phyloP scores from a whole-genome alignment of 768 basidiomycete species.

The Naganishia randhawae region DNA sequence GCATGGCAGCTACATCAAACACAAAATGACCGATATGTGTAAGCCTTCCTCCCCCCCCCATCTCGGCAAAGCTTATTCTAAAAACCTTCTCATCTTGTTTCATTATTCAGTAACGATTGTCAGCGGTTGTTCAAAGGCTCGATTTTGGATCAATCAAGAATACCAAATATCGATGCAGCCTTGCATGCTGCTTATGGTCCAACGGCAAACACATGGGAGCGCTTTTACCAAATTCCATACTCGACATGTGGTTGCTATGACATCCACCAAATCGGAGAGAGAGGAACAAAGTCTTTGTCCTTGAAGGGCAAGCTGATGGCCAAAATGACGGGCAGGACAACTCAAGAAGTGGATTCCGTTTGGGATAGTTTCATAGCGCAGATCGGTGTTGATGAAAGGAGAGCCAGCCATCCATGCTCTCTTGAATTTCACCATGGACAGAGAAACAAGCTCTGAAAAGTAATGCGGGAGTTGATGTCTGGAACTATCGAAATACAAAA shows the following conservation, averaged over 20 bases:
- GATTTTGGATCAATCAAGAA: neutral
- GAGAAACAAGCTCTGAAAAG: neutral
- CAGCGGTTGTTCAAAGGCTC: slow-evolving; percentile 3
- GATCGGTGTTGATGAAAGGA: slow-evolving; percentile 2
- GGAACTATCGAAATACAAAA: no score
- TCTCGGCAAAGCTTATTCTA: neutral
- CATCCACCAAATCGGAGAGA: neutral
- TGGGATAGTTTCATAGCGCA: neutral
- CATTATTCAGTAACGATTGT: neutral
- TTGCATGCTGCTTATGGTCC: neutral
- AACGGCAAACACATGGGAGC: neutral
- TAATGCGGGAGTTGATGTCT: neutral
- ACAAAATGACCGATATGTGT: neutral
- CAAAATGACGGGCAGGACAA: neutral
- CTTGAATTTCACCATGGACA: slow-evolving; percentile 8
- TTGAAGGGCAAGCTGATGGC: slow-evolving; percentile 4
- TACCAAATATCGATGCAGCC: neutral
- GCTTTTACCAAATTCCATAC: neutral
- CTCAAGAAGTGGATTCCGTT: neutral
- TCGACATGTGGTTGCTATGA: slow-evolving; percentile 14
- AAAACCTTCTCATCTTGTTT: neutral
- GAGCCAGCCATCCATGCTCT: slow-evolving; percentile 10
- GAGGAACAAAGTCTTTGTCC: neutral
- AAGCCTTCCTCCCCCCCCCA: neutral
- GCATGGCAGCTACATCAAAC: slow-evolving; percentile 7